These are phyloP conservation scores for Alternaria gaisen DNA, from an alignment of 2,329 filamentous ascomycete genomes.

Conservation along the genomic window DNA sequence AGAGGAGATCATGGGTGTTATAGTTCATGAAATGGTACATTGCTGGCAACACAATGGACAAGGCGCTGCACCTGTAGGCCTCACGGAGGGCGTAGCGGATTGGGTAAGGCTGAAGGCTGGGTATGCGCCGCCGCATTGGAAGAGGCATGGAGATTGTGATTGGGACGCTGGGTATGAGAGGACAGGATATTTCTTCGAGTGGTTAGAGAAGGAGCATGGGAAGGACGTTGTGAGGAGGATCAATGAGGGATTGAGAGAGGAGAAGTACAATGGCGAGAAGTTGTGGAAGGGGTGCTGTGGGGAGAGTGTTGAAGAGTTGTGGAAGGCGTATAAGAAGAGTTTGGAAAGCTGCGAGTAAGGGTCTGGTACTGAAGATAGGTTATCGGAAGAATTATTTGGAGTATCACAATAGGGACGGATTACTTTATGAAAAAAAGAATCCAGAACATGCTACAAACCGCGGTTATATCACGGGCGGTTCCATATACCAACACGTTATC, in stretches of 20 bases:
- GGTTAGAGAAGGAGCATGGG: constrained; percentile 73
- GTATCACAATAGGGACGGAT: neutral
- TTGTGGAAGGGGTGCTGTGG: constrained; percentile 78
- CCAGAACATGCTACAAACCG: neutral
- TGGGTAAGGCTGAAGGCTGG: constrained; percentile 83
- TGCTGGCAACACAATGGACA: constrained; percentile 84
- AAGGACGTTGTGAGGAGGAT: constrained; percentile 63
- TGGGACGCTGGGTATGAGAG: constrained; percentile 93
- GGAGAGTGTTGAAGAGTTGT: constrained; percentile 71
- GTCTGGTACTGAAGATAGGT: neutral
- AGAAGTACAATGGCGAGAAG: constrained; percentile 68
- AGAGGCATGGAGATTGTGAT: constrained; percentile 62
- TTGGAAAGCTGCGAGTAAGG: constrained; percentile 40
- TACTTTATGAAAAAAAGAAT: neutral
- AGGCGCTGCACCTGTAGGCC: constrained; percentile 67
- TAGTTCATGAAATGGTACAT: constrained; percentile 94
- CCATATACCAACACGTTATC: neutral
- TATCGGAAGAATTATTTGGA: neutral
- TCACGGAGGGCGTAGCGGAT: constrained; percentile 92
- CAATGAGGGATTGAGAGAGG: constrained; percentile 71
- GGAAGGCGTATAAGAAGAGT: constrained; percentile 72
- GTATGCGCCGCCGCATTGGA: constrained; percentile 86
- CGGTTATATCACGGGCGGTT: neutral
- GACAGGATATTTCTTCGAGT: constrained; percentile 90
- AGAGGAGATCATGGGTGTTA: constrained; percentile 79